phyloP scores from a whole-genome alignment of 1,284 basidiomycete species.

The Agroathelia rolfsii region DNA sequence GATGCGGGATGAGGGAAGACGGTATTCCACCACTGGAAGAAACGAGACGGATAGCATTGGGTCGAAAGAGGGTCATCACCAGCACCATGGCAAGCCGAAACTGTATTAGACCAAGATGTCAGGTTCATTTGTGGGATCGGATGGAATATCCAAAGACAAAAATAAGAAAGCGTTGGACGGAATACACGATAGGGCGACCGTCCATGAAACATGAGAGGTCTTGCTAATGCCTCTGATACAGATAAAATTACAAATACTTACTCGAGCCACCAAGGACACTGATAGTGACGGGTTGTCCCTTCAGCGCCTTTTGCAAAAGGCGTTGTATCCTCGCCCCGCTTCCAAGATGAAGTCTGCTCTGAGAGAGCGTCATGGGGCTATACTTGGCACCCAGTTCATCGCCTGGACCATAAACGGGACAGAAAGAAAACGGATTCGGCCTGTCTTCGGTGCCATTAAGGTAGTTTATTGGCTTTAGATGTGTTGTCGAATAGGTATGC shows the following conservation, averaged over 20 bases:
- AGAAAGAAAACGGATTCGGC: slow-evolving; percentile 88
- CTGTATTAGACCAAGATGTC: no score
- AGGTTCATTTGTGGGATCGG: no score
- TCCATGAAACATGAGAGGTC: no score
- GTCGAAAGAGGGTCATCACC: slow-evolving; percentile 85
- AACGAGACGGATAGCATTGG: slow-evolving; percentile 78
- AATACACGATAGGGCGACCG: slow-evolving; percentile 1
- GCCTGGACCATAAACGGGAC: slow-evolving; percentile 75
- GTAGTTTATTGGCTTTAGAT: slow-evolving; percentile 60
- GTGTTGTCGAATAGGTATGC: slow-evolving; percentile 36
- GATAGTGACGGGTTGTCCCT: slow-evolving; percentile 83
- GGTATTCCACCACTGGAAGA: slow-evolving; percentile 93
- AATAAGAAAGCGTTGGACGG: slow-evolving; percentile 2
- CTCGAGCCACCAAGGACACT: slow-evolving; percentile 85
- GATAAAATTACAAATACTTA: no score
- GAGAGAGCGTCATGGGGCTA: slow-evolving; percentile 65
- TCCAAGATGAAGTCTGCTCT: slow-evolving; percentile 73
- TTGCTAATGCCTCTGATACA: no score
- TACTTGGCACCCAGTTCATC: slow-evolving; percentile 75
- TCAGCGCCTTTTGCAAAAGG: slow-evolving; percentile 76
- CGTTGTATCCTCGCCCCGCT: slow-evolving; percentile 78
- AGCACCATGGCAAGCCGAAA: slow-evolving; percentile 88
- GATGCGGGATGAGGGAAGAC: slow-evolving; percentile 92
- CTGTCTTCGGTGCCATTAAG: no score
- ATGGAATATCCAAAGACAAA: no score